phyloP scores from a whole-genome alignment of 129 eudicot species.

The Artemisia tridentata region DNA sequence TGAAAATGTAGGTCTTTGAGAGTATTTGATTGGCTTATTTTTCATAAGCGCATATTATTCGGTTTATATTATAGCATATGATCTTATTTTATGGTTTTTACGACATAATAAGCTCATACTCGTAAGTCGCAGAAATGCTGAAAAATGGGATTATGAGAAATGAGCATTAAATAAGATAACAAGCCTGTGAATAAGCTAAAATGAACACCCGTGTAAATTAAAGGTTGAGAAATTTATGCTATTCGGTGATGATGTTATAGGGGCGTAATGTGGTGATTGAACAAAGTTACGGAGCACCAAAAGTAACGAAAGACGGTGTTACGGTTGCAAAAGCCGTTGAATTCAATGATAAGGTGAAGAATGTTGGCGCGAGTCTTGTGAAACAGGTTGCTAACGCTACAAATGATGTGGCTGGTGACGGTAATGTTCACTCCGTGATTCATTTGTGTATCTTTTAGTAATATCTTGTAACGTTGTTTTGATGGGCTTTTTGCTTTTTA shows the following conservation, averaged over 20 bases:
- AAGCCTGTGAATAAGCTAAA: too few relatives aligned
- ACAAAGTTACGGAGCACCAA: slow-evolving; percentile 83
- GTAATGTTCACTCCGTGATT: slow-evolving; percentile 30
- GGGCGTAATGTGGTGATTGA: slow-evolving; percentile 91
- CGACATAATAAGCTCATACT: too few relatives aligned
- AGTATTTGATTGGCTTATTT: too few relatives aligned
- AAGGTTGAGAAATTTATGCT: too few relatives aligned
- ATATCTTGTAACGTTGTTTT: neutral
- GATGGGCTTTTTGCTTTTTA: neutral
- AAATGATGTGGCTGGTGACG: slow-evolving; percentile 89
- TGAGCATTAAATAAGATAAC: too few relatives aligned
- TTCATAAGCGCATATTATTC: too few relatives aligned
- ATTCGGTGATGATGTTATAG: slow-evolving; percentile 28
- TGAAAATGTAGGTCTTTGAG: too few relatives aligned
- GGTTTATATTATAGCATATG: too few relatives aligned
- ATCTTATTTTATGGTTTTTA: too few relatives aligned
- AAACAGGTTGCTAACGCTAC: slow-evolving; percentile 90
- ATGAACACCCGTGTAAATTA: too few relatives aligned
- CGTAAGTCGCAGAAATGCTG: too few relatives aligned
- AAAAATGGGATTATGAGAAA: too few relatives aligned
- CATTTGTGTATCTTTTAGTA: neutral
- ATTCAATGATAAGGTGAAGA: slow-evolving; percentile 71
- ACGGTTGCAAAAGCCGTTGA: slow-evolving; percentile 84
- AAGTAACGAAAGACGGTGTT: slow-evolving; percentile 95
- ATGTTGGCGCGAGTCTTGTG: slow-evolving; percentile 81